Evolutionary conservation across 2,329 filamentous ascomycete species (phyloP), one percentile per base, ranked within the genome.

Genomic region (Zymoseptoria pseudotritici): DNA sequence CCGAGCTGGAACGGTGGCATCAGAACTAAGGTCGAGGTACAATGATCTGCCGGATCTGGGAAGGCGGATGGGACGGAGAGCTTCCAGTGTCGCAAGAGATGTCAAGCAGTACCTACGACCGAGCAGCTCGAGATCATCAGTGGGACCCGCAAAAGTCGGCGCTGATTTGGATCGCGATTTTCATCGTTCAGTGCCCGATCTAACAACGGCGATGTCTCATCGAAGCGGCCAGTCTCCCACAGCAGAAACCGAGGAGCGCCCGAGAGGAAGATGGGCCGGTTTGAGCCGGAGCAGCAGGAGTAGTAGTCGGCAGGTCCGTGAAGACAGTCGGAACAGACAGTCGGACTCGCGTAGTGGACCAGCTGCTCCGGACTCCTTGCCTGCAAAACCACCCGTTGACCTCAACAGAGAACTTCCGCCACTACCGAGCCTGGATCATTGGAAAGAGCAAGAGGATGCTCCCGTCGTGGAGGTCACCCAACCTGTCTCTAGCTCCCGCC

Each of bases 341-440:
- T 46, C 36, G 13, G 17, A 46, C 13, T 17, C 36, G 13, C 36
- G 36, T n/a, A 46, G 36, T 17, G 36, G 7, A 13, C 11, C 36
- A 17, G 13, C 36, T n/a, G 36, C 13, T 7, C 17, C 36, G 36
- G 5, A 46, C 17, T 13, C 58, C 26, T 56, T 50, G 24, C 50
- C 51, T n/a, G n/a, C 54, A 10, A 65, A 62, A 46, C 63, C 61
- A 7, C 50, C 65, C 26, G 59, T 79, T 59, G 75, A 80, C 57
- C 69, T 80, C 31, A 80, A 80, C 65, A 69, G 78, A 58, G 77
- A 79, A 60, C 67, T 80, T 22, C 78, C 78, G 36, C 78, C 78
- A 3, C 63, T 80, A 10, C 78, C 78, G 6, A 74, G 77, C 54
- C 69, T 80, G 5, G 77, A 79, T 58, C 73, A 69, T 36, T 75